phyloP scores from a whole-genome alignment of 2,329 filamentous ascomycete genomes.

The Exophiala oligosperma region DNA sequence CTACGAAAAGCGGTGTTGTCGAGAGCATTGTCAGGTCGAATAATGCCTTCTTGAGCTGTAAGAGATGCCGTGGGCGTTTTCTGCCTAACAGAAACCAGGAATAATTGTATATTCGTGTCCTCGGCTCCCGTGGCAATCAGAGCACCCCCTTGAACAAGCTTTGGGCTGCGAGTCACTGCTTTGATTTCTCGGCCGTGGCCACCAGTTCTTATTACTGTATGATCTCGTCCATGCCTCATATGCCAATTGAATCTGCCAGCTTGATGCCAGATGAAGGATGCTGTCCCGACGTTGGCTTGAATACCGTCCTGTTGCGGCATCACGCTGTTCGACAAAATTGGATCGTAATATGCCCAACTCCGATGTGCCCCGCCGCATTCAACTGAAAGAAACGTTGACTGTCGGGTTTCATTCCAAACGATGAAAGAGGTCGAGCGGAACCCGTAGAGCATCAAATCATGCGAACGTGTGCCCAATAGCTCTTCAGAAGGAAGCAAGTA shows the following conservation, averaged over 20 bases:
- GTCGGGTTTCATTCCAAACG: slow-evolving; percentile 73
- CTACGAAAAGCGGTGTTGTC: slow-evolving; percentile 5
- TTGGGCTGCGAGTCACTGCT: slow-evolving; percentile 51
- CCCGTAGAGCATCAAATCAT: slow-evolving; percentile 70
- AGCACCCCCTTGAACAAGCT: slow-evolving; percentile 2
- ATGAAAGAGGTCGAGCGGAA: slow-evolving; percentile 80
- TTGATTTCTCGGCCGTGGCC: slow-evolving; percentile 88
- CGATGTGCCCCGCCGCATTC: slow-evolving; percentile 86
- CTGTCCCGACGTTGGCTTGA: neutral
- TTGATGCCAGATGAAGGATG: slow-evolving; percentile 72
- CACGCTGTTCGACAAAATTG: neutral
- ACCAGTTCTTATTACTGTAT: slow-evolving; percentile 61
- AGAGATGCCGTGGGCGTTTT: neutral
- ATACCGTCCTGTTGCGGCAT: neutral
- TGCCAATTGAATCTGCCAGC: slow-evolving; percentile 56
- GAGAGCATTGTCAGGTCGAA: neutral
- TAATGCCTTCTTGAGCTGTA: neutral
- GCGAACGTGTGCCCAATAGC: neutral
- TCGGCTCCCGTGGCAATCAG: slow-evolving; percentile 69
- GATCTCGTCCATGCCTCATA: slow-evolving; percentile 42
- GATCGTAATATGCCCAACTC: slow-evolving; percentile 62
- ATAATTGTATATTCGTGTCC: slow-evolving; percentile 75
- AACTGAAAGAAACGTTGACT: slow-evolving; percentile 68
- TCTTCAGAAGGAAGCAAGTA: slow-evolving; percentile 52
- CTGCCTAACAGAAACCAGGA: slow-evolving; percentile 27